Conservation (phyloP, 306 rosid genomes). For the Styphnolobium japonicum region DNA sequence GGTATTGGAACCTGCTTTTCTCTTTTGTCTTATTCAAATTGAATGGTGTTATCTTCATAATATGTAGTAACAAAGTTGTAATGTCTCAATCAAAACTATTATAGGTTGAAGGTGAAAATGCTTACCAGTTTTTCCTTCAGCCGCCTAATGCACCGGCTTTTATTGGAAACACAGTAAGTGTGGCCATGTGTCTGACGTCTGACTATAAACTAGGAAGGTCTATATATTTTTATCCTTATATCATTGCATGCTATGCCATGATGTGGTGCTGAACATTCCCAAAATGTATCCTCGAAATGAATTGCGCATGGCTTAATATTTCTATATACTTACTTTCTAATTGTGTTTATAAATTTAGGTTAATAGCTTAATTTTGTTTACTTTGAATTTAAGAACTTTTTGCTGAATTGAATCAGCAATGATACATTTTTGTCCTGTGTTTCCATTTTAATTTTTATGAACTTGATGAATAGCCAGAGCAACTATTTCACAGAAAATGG, state of each 20-base stretch:
- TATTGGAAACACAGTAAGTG: slow-evolving; percentile 86
- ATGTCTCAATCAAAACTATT: slow-evolving; percentile 25
- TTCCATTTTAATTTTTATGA: slow-evolving; percentile 48
- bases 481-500: slow-evolving; percentile 89
- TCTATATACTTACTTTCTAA: not conserved
- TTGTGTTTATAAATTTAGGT: not conserved
- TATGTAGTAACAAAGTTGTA: not conserved
- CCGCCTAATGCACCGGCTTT: slow-evolving; percentile 88
- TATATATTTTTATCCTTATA: not conserved
- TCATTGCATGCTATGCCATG: not conserved
- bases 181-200: not conserved
- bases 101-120: slow-evolving; percentile 75
- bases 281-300: not conserved
- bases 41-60: not conserved
- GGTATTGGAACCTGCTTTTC: slow-evolving; percentile 42
- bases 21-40: not conserved
- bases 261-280: not conserved
- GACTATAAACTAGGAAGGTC: not conserved
- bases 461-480: slow-evolving; percentile 92
- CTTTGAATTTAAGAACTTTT: slow-evolving; percentile 6
- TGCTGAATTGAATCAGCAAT: slow-evolving; percentile 27
- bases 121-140: slow-evolving; percentile 88
- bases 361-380: not conserved
- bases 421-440: slow-evolving; percentile 4
- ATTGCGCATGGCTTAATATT: not conserved